phyloP scores from a whole-genome alignment of 2,329 filamentous ascomycete genomes.

The Diplodia sapinea region DNA sequence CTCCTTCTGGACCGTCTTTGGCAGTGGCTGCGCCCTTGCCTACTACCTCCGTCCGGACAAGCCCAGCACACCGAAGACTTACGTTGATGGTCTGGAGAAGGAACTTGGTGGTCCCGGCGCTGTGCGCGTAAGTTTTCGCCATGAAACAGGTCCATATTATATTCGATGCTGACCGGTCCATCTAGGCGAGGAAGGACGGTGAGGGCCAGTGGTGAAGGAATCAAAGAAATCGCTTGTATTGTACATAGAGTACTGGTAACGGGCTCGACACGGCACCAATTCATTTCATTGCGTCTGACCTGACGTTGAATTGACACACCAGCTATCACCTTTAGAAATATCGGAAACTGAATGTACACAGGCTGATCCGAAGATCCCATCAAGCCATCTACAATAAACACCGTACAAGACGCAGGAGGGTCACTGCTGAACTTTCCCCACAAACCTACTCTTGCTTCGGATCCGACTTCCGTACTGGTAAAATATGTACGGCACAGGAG shows the following conservation, averaged over 20 bases:
- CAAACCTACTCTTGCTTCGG: slow-evolving; percentile 3
- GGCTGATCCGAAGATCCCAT: background rate
- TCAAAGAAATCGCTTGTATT: slow-evolving; percentile 1
- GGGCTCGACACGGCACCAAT: slow-evolving; percentile 10
- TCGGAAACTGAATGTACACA: background rate
- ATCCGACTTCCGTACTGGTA: slow-evolving; percentile 39
- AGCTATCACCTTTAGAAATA: background rate
- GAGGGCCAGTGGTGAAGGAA: slow-evolving; percentile 33
- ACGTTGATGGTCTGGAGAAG: slow-evolving; percentile 54
- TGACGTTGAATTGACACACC: background rate
- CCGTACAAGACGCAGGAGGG: background rate
- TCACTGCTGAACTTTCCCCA: background rate
- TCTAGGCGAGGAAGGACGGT: slow-evolving; percentile 35
- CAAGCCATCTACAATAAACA: slow-evolving; percentile 38
- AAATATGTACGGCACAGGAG: slow-evolving; percentile 47
- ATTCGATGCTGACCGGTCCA: background rate
- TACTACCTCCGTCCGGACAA: slow-evolving; percentile 54
- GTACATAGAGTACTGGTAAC: slow-evolving; percentile 23
- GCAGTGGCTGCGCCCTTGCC: slow-evolving; percentile 49
- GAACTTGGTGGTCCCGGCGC: slow-evolving; percentile 56
- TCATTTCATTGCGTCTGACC: slow-evolving; percentile 12
- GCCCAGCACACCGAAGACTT: slow-evolving; percentile 53
- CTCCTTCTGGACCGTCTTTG: slow-evolving; percentile 51
- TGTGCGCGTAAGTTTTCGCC: slow-evolving; percentile 44
- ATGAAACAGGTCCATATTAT: too few relatives aligned